Evolutionary conservation across 2,329 filamentous ascomycete species (phyloP), one percentile per base, ranked within the genome.

Genomic region (Thelonectria blattea): DNA sequence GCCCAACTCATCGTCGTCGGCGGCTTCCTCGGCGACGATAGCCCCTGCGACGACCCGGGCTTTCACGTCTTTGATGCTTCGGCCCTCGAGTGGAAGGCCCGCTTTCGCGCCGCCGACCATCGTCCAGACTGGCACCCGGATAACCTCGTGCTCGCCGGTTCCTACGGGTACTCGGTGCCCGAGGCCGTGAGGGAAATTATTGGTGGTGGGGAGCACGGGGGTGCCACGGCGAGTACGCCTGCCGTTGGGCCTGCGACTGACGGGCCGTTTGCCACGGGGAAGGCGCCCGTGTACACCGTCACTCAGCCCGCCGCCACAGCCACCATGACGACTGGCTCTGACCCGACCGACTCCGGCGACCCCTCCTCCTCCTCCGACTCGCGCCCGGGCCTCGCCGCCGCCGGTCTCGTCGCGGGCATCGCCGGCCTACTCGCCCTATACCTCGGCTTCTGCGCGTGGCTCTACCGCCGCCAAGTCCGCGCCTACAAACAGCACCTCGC

Each of bases 61-160:
- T 81, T 92, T 61, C 92, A 91, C 71, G 85, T 91, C 47, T 92
- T 92, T 75, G 88, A 93, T 73, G 83, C 88, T 32, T 87, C 85
- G 11, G 83, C 80, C 9, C 79, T 92, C 2, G 77, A 81, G 22
- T 85, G 81, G 77, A 71, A 82, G 63, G 82, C 81, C 55, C 80
- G 81, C 18, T 93, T 91, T 76, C 84, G 78, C 5, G 83, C 88
- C 1, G 85, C 83, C 5, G 81, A 81, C 11, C 85, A 88, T 71
- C 83, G 84, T 60, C 73, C 84, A 59, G 81, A 86, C 65, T 72
- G 86, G 22, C 81, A 84, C 20, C 75, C 80, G 55, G 80, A 82
- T 32, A 83, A 82, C 51, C 68, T 75, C 5, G 73, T 79, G 41
- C 74, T 78, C 22, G 76, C 74, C 6, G 80, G 80, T 37, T 74